Conservation (phyloP, 495 filamentous ascomycete species). For the Paragyromitra xinjiangensis region DNA sequence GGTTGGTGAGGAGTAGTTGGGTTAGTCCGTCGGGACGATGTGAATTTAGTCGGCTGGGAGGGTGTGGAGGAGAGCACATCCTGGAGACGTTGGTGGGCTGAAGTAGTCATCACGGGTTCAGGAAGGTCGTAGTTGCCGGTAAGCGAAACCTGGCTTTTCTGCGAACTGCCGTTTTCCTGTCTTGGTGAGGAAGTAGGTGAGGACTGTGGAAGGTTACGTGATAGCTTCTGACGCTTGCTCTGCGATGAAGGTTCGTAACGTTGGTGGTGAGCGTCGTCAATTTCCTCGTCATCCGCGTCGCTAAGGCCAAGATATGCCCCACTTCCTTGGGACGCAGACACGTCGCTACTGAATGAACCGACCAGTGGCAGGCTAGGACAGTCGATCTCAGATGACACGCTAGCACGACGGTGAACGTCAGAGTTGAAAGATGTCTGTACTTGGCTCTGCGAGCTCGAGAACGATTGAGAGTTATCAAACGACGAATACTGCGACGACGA, state of each 20-base stretch:
- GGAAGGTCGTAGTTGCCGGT: slow-evolving; percentile 35
- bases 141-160: slow-evolving; percentile 33
- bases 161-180: slow-evolving; percentile 9
- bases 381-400: slow-evolving; percentile 47
- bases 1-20: slow-evolving; percentile 44
- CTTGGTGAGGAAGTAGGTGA: slow-evolving; percentile 27
- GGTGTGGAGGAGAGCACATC: slow-evolving; percentile 51
- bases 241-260: slow-evolving; percentile 27
- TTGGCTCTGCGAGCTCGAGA: slow-evolving; percentile 40
- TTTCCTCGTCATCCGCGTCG: slow-evolving; percentile 42
- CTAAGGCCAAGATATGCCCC: slow-evolving; percentile 47
- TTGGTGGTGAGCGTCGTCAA: slow-evolving; percentile 9
- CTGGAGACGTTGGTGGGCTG: slow-evolving; percentile 54
- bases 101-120: slow-evolving; percentile 53
- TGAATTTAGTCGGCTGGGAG: not conserved
- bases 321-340: slow-evolving; percentile 47
- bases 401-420: slow-evolving; percentile 22
- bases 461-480: slow-evolving; percentile 43
- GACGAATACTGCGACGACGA: slow-evolving; percentile 45
- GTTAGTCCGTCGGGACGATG: slow-evolving; percentile 43
- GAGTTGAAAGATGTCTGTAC: slow-evolving; percentile 33
- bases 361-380: slow-evolving; percentile 33
- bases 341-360: slow-evolving; percentile 49
- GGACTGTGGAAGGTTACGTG: slow-evolving; percentile 14
- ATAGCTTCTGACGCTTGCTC: slow-evolving; percentile 37